Percentiles rank a stretch among this genome's conserved stretches.
phyloP scores from a whole-genome alignment of 2,329 filamentous ascomycete genomes.

The Botrytis deweyae region DNA sequence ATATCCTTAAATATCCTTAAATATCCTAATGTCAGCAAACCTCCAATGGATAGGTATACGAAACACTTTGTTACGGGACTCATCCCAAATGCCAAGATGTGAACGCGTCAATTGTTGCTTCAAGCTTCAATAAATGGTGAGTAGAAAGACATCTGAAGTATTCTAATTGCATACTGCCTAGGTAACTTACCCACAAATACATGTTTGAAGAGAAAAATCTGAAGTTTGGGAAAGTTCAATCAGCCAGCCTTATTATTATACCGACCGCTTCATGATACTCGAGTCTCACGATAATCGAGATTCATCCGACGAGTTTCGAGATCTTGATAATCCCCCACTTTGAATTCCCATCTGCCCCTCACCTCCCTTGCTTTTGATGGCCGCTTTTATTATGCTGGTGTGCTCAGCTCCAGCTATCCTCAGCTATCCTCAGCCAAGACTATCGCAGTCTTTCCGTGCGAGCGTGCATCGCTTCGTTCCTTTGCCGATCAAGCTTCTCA shows the following conservation, averaged over 20 bases:
- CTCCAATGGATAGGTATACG: background rate
- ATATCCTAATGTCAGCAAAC: background rate
- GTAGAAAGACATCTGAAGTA: background rate
- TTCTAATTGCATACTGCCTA: background rate
- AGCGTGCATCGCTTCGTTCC: background rate
- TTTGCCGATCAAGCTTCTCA: background rate
- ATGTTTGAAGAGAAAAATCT: background rate
- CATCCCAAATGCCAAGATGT: background rate
- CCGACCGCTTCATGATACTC: background rate
- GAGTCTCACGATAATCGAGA: background rate
- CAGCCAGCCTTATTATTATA: no score
- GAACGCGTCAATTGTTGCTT: background rate
- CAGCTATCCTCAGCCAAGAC: no score
- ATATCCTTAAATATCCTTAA: background rate
- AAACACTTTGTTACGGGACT: background rate
- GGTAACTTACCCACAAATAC: background rate
- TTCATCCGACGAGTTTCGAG: slow-evolving; percentile 1
- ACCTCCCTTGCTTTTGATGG: background rate
- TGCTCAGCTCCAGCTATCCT: background rate
- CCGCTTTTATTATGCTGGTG: background rate
- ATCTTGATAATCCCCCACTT: slow-evolving; percentile 6
- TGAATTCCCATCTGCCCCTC: background rate
- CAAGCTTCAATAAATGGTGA: background rate
- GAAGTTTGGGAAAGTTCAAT: background rate
- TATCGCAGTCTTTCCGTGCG: background rate